phyloP scores from a whole-genome alignment of 495 filamentous ascomycete species.

The Penicillium soppii region DNA sequence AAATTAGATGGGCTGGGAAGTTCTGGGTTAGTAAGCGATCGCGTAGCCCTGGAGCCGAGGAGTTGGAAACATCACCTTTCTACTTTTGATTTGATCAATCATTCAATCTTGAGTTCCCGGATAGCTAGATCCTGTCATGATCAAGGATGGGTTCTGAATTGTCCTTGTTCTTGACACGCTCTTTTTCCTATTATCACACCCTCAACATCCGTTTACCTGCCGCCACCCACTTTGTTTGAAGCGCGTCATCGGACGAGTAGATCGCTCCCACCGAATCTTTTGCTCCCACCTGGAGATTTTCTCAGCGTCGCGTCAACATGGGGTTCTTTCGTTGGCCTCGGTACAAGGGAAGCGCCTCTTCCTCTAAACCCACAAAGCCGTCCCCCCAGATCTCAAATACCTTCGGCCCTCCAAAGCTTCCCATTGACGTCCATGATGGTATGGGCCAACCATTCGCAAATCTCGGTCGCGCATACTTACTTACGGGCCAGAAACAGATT shows the following conservation, averaged over 20 bases:
- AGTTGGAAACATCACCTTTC: no score
- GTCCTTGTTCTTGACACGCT: background rate
- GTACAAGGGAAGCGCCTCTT: slow-evolving; percentile 2
- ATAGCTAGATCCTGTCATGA: slow-evolving; percentile 1
- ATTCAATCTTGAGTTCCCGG: background rate
- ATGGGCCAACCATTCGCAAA: background rate
- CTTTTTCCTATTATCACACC: background rate
- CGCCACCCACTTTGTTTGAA: background rate
- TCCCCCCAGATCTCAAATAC: background rate
- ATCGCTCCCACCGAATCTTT: background rate
- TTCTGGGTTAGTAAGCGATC: no score
- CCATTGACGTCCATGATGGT: background rate
- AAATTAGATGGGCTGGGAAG: no score
- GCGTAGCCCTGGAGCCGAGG: no score
- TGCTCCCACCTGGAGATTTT: background rate
- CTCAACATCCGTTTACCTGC: background rate
- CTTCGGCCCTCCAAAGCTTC: background rate
- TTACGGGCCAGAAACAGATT: background rate
- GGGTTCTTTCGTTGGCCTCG: slow-evolving; percentile 3
- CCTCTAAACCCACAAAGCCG: background rate
- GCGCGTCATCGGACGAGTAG: slow-evolving; percentile 10
- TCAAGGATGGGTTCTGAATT: slow-evolving; percentile 4
- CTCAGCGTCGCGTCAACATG: background rate
- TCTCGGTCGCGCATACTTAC: background rate
- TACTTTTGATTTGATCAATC: background rate